Evolutionary conservation across 257 asterid species (phyloP).

Genomic region (Linaria vulgaris): DNA sequence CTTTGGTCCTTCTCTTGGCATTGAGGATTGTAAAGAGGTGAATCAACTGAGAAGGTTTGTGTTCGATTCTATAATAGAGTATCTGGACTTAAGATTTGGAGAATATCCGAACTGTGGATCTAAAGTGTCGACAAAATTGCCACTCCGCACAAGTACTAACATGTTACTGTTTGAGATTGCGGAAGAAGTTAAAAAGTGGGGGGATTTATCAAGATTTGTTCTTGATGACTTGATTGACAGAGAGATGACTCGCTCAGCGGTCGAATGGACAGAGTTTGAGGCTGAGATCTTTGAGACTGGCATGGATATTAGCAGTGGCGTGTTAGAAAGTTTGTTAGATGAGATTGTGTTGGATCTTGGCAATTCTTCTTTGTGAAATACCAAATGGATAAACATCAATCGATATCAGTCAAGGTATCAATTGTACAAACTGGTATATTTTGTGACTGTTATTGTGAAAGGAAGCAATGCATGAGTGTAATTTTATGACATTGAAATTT

Average conservation of each 20-base stretch:
- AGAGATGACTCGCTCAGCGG: slow-evolving; percentile 64
- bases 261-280: slow-evolving; percentile 68
- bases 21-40: slow-evolving; percentile 44
- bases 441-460: slow-evolving; percentile 7
- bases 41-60: slow-evolving; percentile 47
- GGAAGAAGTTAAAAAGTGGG: slow-evolving; percentile 66
- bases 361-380: slow-evolving; percentile 15
- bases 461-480: slow-evolving; percentile 19
- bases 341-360: slow-evolving; percentile 64
- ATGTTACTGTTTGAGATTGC: slow-evolving; percentile 55
- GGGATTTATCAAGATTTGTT: slow-evolving; percentile 41
- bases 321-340: slow-evolving; percentile 63
- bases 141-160: slow-evolving; percentile 47
- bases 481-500: slow-evolving; percentile 11
- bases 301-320: slow-evolving; percentile 46
- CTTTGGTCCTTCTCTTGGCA: slow-evolving; percentile 47
- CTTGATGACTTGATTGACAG: slow-evolving; percentile 60
- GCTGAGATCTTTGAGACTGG: slow-evolving; percentile 62
- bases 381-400: too few species aligned
- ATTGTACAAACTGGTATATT: slow-evolving; percentile 34
- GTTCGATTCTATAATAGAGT: slow-evolving; percentile 67
- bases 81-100: slow-evolving; percentile 48
- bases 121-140: slow-evolving; percentile 43
- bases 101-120: slow-evolving; percentile 42
- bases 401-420: too few species aligned